Base-by-base conservation (phyloP, 352 stramenopile species). In the Globisporangium splendens region DNA sequence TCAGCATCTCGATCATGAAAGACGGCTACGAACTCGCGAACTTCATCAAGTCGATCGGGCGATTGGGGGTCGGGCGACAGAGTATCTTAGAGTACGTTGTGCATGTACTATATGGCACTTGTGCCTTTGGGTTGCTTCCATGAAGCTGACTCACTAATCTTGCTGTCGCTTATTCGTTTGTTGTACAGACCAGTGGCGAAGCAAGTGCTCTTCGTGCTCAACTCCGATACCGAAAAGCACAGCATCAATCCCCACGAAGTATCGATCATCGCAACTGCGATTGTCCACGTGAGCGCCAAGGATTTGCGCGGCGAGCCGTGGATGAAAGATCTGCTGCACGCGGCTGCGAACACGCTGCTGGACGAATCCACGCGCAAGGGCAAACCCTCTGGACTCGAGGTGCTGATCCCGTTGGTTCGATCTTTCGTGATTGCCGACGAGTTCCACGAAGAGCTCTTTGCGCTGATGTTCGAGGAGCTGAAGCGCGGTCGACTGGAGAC, bases 361-460 rank as follows among this genome's bases (percentile, higher is more conserved):
- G 53, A 61, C 53, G 50, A 74, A 62, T 39, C 63, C 39, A 48
- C 8, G 22, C 63, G 62, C 62, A 57, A 64, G 13, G 72, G 22
- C 44, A 61, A 55, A 51, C 33, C 21, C 20, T 46, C 49, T 7
- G 38, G 48, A 20, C 28, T 66, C 35, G 70, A 83, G 42, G 63
- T 73, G 4, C 62, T 83, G 15, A 53, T 86, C 15, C 62, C 79
- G 22, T 69, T 91, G 1, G 69, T 68, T 35, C 77, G 72, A 10
- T 77, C 77, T 5, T 83, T 84, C 22, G 50, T 75, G 38, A 71
- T 86, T 17, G 78, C 71, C 1, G 73, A 81, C 4, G 58, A 69
- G n/a, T 91, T 88, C 44, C 69, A 88, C 47, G 69, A 80, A 21
- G 69, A 66, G 42, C 60, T 89, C 31, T 81, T 82, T 44, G 61